Base-by-base conservation (phyloP, 2,329 filamentous ascomycete genomes). In the Orbilia oligospora region DNA sequence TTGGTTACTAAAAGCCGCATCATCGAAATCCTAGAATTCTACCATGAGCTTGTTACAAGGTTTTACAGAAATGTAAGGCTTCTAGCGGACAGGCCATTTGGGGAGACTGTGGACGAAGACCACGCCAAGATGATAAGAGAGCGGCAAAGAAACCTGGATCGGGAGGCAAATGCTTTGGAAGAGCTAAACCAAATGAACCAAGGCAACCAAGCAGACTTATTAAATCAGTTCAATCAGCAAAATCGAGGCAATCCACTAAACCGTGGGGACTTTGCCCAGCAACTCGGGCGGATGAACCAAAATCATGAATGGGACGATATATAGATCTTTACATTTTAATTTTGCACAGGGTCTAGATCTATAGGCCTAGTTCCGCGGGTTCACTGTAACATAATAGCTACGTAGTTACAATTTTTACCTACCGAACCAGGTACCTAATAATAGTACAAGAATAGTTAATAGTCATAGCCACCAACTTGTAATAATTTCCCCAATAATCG, bases 21-120 rank as follows among this genome's bases (percentile, higher is more conserved):
- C 1, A n/a, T 48, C 0, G 22, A 48, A 3, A 55, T 56, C 4
- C 51, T 76, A 8, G n/a, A 24, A 5, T 64, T 69, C 41, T 69
- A 69, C 22, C 27, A 44, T 12, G 10, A 27, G 6, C 49, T 68
- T 5, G 16, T 75, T 20, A 27, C 22, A n/a, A 44, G 1, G 1
- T 61, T 61, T 24, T 8, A 44, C 12, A 41, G 33, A 8, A 33
- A n/a, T n/a, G n/a, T n/a, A n/a, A n/a, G n/a, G n/a, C n/a, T n/a
- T n/a, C 8, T 16, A 33, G 55, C 55, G 4, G 10, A 41, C 5
- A 41, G 55, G 36, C 33, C n/a, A 2, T 61, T 5, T 16, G 27
- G 24, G 10, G 3, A 18, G 5, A 41, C 55, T 20, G 3, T 18
- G 4, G 33, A 24, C 1, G 33, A 41, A 10, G 0, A 14, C 3